Evolutionary conservation across 1,284 basidiomycete species (phyloP).

Genomic region (Apiotrichum porosum): DNA sequence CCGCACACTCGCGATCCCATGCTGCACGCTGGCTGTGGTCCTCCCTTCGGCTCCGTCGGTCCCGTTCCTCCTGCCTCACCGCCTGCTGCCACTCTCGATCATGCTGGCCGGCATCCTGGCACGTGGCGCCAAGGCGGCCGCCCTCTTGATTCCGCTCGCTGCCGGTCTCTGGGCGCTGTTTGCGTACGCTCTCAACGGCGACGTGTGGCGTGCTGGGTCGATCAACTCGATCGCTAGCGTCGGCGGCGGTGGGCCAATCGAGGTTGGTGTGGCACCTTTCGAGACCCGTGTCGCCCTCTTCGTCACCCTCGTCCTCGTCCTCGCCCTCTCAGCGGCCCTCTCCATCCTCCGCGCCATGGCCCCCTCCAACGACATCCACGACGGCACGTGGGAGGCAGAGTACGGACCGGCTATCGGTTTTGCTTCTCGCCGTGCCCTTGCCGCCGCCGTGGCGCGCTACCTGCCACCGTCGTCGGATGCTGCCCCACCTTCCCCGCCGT

Average conservation of each 20-base stretch:
- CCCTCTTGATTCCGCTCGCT: constrained; percentile 15
- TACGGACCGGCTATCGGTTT: constrained; percentile 16
- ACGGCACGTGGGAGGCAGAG: constrained; percentile 22
- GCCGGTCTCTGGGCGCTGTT: constrained; percentile 12
- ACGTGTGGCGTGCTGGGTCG: constrained; percentile 11
- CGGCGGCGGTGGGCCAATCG: constrained; percentile 6
- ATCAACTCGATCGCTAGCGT: background rate
- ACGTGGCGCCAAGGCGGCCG: constrained; percentile 16
- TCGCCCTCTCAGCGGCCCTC: constrained; percentile 12
- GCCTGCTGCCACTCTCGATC: constrained; percentile 15
- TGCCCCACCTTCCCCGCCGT: constrained; percentile 6
- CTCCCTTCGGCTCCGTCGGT: constrained; percentile 11
- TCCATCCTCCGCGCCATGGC: constrained; percentile 21
- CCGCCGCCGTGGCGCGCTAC: constrained; percentile 17
- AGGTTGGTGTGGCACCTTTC: constrained; percentile 19
- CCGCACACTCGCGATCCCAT: constrained; percentile 12
- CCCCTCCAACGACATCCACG: constrained; percentile 16
- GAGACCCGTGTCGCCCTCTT: constrained; percentile 17
- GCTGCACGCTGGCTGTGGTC: constrained; percentile 13
- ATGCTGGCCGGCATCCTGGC: constrained; percentile 18
- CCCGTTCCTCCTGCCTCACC: constrained; percentile 13
- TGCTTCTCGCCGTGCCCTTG: constrained; percentile 10
- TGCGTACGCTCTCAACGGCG: constrained; percentile 18
- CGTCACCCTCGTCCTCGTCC: constrained; percentile 15
- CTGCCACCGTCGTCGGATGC: constrained; percentile 11